A percentile compares a stretch with the other conserved stretches of the same genome.
Evolutionary conservation across 192 early-diverging fungal genomes (phyloP).

Genomic region (Rhizoclosmatium sp.): DNA sequence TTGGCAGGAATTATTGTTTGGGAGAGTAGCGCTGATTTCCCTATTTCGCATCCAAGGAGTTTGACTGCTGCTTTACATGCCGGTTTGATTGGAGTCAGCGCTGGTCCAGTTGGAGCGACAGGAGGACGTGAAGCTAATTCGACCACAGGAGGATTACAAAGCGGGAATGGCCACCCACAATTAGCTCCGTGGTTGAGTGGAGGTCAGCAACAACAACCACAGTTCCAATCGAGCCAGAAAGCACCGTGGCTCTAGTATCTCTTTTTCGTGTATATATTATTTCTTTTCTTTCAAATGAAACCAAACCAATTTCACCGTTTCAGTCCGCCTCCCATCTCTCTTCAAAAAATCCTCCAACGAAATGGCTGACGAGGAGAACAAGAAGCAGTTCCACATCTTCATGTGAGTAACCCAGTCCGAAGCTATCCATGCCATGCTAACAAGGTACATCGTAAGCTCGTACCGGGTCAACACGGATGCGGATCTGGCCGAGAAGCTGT

Average conservation of each 20-base stretch:
- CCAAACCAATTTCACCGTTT: too few species aligned
- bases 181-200: too few species aligned
- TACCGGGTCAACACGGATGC: slow-evolving; percentile 36
- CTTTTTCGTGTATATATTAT: too few species aligned
- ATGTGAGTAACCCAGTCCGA: neutral
- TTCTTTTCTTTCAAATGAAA: too few species aligned
- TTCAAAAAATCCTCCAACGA: too few species aligned
- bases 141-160: neutral
- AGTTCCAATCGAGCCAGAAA: neutral
- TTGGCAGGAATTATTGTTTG: slow-evolving; percentile 61
- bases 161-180: too few species aligned
- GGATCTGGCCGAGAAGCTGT: slow-evolving; percentile 22
- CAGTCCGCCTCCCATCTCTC: too few species aligned
- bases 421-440: neutral
- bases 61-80: slow-evolving; percentile 33
- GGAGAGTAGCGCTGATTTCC: slow-evolving; percentile 58
- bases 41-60: slow-evolving; percentile 45
- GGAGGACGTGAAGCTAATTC: neutral
- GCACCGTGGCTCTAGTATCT: neutral
- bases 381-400: slow-evolving; percentile 25
- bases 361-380: neutral
- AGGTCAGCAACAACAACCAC: neutral
- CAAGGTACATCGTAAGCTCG: neutral
- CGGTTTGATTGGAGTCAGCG: neutral
- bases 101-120: neutral